These are phyloP conservation scores for Solanum chaucha DNA, from an alignment of 257 asterid genomes.

Conservation along the genomic window DNA sequence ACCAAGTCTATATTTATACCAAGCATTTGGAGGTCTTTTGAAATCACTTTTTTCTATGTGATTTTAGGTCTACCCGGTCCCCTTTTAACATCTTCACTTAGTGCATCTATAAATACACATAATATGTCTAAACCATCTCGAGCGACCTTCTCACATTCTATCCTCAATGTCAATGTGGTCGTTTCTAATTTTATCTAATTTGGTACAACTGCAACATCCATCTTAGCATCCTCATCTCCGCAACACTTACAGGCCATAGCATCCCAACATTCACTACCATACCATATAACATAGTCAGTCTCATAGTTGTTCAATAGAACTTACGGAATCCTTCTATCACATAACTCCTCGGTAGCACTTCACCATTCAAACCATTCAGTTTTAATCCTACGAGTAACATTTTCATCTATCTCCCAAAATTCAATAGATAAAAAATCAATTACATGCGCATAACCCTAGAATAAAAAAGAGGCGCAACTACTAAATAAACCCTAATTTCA, in stretches of 20 bases:
- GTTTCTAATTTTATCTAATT: background rate
- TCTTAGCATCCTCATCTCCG: background rate
- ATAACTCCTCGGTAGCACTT: background rate
- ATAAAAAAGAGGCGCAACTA: background rate
- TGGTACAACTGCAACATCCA: background rate
- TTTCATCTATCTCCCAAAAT: background rate
- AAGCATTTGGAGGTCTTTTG: background rate
- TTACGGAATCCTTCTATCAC: background rate
- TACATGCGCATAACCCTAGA: background rate
- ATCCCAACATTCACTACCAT: background rate
- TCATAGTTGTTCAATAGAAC: background rate
- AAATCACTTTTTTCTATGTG: background rate
- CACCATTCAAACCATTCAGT: background rate
- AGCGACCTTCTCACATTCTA: background rate
- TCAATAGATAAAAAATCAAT: background rate
- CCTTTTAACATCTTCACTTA: background rate
- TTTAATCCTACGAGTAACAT: background rate
- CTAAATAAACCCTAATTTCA: background rate
- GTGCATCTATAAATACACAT: background rate
- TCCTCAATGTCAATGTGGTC: background rate
- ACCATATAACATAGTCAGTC: background rate
- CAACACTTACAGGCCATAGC: background rate
- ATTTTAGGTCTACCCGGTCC: background rate
- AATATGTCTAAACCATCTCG: background rate
- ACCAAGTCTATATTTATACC: background rate